These are phyloP conservation scores for Linnemannia schmuckeri DNA, from an alignment of 192 early-diverging fungal species.

Conservation along the genomic window DNA sequence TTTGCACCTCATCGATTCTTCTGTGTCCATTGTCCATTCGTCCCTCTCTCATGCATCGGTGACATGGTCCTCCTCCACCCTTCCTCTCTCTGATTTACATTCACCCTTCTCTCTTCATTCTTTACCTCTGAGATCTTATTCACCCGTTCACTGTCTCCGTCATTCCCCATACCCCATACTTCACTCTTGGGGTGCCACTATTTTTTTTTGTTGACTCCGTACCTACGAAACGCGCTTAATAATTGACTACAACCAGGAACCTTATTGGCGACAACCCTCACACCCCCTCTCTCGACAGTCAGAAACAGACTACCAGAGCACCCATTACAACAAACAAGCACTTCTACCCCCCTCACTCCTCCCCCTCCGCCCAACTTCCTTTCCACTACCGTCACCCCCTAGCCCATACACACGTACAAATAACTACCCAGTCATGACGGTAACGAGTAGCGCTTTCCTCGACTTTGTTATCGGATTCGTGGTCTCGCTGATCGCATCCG, in stretches of 20 bases:
- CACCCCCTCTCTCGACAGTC: not conserved
- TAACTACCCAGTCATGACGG: slow-evolving; percentile 17
- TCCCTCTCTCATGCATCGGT: not conserved
- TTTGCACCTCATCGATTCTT: too few species aligned
- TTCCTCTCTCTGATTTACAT: not conserved
- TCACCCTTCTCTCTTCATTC: not conserved
- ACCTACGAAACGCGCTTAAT: not conserved
- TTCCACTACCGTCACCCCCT: not conserved
- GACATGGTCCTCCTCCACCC: not conserved
- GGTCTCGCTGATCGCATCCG: slow-evolving; percentile 56
- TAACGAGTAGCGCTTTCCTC: slow-evolving; percentile 40
- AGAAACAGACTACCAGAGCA: not conserved
- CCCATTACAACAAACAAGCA: too few species aligned
- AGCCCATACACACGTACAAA: too few species aligned
- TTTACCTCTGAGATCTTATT: not conserved
- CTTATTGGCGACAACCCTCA: not conserved
- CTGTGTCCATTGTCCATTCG: not conserved
- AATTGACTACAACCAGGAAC: too few species aligned
- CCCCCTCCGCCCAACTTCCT: not conserved
- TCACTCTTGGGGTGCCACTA: not conserved
- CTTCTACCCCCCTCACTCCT: too few species aligned
- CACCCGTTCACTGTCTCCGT: not conserved
- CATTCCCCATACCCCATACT: not conserved
- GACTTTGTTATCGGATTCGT: slow-evolving; percentile 60
- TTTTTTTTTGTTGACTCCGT: not conserved